A percentile compares a stretch with the other conserved stretches of the same genome.
These are phyloP conservation scores for Plectosphaerella cucumerina DNA, from an alignment of 2,329 filamentous ascomycete genomes.

Conservation along the genomic window DNA sequence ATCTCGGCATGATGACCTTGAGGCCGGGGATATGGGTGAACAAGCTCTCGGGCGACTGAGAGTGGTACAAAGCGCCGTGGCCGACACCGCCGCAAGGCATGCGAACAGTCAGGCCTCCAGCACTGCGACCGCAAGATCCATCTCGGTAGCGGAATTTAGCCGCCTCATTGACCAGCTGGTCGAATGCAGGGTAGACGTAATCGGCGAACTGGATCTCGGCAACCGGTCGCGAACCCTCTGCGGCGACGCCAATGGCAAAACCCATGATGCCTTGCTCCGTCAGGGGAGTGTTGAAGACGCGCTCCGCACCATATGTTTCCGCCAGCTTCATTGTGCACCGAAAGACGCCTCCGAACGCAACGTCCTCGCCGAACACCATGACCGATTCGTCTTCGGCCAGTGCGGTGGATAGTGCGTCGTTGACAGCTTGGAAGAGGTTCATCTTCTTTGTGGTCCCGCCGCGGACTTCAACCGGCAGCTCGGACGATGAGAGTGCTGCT, in stretches of 20 bases:
- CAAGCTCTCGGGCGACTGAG: conserved; percentile 82
- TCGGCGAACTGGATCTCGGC: conserved; percentile 96
- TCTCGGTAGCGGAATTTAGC: conserved; percentile 83
- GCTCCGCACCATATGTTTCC: conserved; percentile 78
- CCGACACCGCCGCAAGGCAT: conserved; percentile 91
- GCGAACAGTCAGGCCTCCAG: conserved; percentile 76
- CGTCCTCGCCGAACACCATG: conserved; percentile 91
- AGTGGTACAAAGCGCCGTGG: conserved; percentile 83
- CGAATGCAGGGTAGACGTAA: conserved; percentile 89
- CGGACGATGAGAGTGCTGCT: conserved; percentile 63
- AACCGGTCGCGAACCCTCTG: conserved; percentile 86
- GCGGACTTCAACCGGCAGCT: conserved; percentile 63
- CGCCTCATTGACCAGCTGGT: conserved; percentile 91
- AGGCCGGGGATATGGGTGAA: conserved; percentile 87
- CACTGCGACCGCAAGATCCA: conserved; percentile 51
- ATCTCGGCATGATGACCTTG: conserved; percentile 80
- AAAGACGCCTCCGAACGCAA: conserved; percentile 95
- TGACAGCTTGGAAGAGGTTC: conserved; percentile 93
- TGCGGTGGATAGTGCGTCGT: conserved; percentile 79
- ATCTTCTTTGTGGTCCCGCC: conserved; percentile 75
- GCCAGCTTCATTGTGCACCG: conserved; percentile 88
- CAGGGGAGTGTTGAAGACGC: conserved; percentile 95
- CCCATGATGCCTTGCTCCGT: conserved; percentile 93
- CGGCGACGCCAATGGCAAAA: conserved; percentile 85
- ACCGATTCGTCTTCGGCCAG: conserved; percentile 81